Conservation (phyloP, 2,329 filamentous ascomycete species). For the Coniosporium tulheliwenetii region DNA sequence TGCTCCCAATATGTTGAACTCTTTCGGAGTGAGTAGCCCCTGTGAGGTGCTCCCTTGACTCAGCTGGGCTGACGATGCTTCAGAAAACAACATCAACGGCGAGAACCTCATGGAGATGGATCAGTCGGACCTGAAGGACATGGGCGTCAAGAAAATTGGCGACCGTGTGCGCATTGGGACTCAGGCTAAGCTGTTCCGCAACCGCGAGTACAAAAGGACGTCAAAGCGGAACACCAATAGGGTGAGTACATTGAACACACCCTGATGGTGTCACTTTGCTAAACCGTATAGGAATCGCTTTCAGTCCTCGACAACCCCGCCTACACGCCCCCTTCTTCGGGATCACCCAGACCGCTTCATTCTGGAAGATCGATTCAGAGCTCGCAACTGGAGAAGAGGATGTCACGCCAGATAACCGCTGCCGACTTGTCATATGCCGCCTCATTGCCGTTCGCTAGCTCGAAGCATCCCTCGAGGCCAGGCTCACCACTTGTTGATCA, state of each 20-base stretch:
- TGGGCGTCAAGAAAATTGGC: slow-evolving; percentile 95
- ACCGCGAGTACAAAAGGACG: slow-evolving; percentile 30
- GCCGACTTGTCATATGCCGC: slow-evolving; percentile 27
- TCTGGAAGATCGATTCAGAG: slow-evolving; percentile 31
- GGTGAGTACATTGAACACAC: slow-evolving; percentile 34
- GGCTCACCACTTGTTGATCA: slow-evolving; percentile 53
- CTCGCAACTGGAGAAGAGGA: slow-evolving; percentile 30
- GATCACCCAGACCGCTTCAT: slow-evolving; percentile 47
- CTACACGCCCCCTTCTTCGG: slow-evolving; percentile 45
- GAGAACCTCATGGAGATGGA: slow-evolving; percentile 96
- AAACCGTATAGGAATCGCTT: slow-evolving; percentile 54
- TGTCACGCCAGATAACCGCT: slow-evolving; percentile 28
- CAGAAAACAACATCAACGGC: slow-evolving; percentile 88
- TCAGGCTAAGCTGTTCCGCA: slow-evolving; percentile 33
- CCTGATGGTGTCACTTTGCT: slow-evolving; percentile 2
- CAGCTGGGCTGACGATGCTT: neutral
- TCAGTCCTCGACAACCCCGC: slow-evolving; percentile 57
- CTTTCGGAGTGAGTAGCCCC: slow-evolving; percentile 44
- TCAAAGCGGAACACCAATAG: slow-evolving; percentile 57
- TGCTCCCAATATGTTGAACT: slow-evolving; percentile 87
- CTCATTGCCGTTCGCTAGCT: slow-evolving; percentile 19
- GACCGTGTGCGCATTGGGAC: slow-evolving; percentile 71
- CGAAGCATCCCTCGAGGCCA: slow-evolving; percentile 49
- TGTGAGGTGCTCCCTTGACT: neutral
- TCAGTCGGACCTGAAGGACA: slow-evolving; percentile 88